Base-by-base conservation (phyloP, 805 yeast species). In the Torulaspora franciscae region DNA sequence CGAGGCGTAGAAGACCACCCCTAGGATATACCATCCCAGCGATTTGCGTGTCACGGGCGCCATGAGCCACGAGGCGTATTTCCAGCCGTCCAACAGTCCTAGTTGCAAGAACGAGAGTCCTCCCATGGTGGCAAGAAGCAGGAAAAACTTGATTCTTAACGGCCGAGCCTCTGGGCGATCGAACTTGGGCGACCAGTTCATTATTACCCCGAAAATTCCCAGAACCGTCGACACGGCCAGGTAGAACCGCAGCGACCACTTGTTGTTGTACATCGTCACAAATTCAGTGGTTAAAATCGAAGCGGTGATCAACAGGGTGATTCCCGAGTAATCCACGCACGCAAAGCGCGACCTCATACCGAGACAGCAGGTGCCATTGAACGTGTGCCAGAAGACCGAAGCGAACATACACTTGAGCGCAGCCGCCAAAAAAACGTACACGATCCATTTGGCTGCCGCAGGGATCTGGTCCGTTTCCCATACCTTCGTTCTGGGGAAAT, bases 251-350 rank as follows among this genome's bases (percentile, higher is more conserved):
- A 59, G 54, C 1, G 54, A 39, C 27, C 43, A 32, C 8, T 46
- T 49, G 32, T 49, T 49, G 17, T 53, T 52, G 59, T 78, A 81
- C 42, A 91, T 73, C 1, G 90, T 75, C 14, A 86, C 77, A 64
- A 86, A 89, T 65, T 91, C 96, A 0, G 91, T 83, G 3, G 95
- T 79, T 36, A 93, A 70, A 37, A 93, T 84, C 2, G 96, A 85
- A 11, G 95, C 91, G 0, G 96, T 84, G 55, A 91, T 90, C 52
- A 93, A 70, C 10, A 89, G 75, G 0, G 97, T 88, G 54, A 91
- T 91, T 2, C 99, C 99, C 6, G 95, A 83, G 65, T 91, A 91
- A 68, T 91, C 99, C 34, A 90, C 80, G 64, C 99, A 93, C 0
- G 96, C 96, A 67, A 85, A 87, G 42, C 79, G 76, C 52, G 81